Base-by-base conservation (phyloP, 306 rosid genomes). In the Biancaea sappan region DNA sequence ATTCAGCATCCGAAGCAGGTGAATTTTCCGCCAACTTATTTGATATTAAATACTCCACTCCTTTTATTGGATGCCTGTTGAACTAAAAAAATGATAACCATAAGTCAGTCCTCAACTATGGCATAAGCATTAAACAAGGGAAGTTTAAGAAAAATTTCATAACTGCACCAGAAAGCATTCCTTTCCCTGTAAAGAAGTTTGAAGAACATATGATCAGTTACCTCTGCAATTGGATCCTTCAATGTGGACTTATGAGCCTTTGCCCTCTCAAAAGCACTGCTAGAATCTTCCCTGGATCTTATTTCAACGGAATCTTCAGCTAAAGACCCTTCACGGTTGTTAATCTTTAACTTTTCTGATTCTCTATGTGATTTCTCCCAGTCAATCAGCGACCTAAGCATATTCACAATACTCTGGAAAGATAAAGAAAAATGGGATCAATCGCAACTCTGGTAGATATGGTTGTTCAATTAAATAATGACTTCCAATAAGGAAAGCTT, bases 141-240 rank as follows among this genome's bases (percentile, higher is more conserved):
- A 47, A 67, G 72, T 59, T 34, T 11, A 54, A 68, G 41, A 60
- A 21, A 73, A 77, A 52, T 6, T 43, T 14, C 19, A 7, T n/a
- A 57, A 52, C 4, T 2, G 16, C 19, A n/a, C 22, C 7, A 47
- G 46, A 0, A 38, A 43, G 10, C 28, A 44, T 21, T 56, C 65
- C 60, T 21, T 66, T 73, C 79, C 52, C 70, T 35, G 54, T 69
- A 50, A 68, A 69, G 50, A 70, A 51, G 72, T 46, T 51, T 43
- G 60, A 77, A 73, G 66, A 73, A 28, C 34, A 50, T 41, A 40
- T 66, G 62, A 72, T 40, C 21, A 34, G 38, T 74, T 79, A 91
- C 98, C 97, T 86, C 92, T 28, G 91, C 79, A 71, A 94, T 80
- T 29, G 92, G 91, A 83, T 92, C 97, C 85, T 94, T 97, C 83